Percentiles rank a stretch among this genome's conserved stretches.
phyloP scores from a whole-genome alignment of 2,329 filamentous ascomycete species.

The Thielaviopsis euricoi region DNA sequence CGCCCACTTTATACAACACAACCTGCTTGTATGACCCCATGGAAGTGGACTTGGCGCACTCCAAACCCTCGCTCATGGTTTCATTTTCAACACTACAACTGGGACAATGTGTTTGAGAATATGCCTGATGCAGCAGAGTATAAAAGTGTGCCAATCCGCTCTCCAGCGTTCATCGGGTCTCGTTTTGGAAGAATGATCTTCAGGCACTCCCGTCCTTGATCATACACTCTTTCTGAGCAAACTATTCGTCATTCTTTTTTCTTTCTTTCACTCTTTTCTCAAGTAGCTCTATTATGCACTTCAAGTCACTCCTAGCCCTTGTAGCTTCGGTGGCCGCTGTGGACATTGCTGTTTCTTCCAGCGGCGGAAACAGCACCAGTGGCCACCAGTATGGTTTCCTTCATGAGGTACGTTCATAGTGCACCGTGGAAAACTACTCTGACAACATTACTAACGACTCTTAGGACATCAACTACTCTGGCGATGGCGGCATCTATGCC shows the following conservation, averaged over 20 bases:
- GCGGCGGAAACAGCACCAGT: constrained; percentile 26
- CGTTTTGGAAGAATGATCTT: neutral
- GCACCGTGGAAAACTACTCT: neutral
- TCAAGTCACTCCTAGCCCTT: constrained; percentile 1
- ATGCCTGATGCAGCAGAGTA: neutral
- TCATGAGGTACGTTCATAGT: constrained; percentile 21
- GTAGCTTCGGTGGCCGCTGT: constrained; percentile 16
- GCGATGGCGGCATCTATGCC: constrained; percentile 57
- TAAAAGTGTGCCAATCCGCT: neutral
- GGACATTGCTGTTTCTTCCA: constrained; percentile 21
- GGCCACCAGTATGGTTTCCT: constrained; percentile 30
- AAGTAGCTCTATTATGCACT: constrained; percentile 4
- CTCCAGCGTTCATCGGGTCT: neutral
- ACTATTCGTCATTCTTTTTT: neutral
- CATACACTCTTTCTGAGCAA: neutral
- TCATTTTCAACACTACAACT: neutral
- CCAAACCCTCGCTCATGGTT: neutral
- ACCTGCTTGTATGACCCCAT: neutral
- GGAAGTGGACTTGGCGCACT: neutral
- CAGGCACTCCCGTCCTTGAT: neutral
- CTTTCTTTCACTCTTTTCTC: neutral
- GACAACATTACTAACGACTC: neutral
- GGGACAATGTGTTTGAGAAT: neutral
- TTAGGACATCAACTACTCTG: constrained; percentile 49
- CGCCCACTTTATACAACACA: neutral